These are phyloP conservation scores for Xylariales sp. DNA, from an alignment of 2,329 filamentous ascomycete species.

Conservation along the genomic window DNA sequence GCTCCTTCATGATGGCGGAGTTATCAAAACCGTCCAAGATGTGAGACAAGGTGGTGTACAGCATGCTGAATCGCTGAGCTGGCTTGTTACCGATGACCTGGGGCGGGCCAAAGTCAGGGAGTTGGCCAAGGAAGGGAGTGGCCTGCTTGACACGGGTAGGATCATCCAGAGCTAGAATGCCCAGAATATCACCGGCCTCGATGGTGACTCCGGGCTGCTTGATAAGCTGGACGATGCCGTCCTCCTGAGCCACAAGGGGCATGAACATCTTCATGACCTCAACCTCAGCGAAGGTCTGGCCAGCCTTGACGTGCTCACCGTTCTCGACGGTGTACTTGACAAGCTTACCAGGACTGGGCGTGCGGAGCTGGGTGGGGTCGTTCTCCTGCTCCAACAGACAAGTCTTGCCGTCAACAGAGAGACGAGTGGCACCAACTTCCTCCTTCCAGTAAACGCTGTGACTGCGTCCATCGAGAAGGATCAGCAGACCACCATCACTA, in stretches of 20 bases:
- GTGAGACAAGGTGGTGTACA: constrained; percentile 75
- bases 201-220: constrained; percentile 98
- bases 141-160: constrained; percentile 95
- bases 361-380: constrained; percentile 93
- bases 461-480: constrained; percentile 85
- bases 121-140: constrained; percentile 85
- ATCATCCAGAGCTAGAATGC: constrained; percentile 92
- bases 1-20: constrained; percentile 88
- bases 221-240: constrained; percentile 94
- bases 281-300: constrained; percentile 91
- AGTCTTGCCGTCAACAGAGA: constrained; percentile 97
- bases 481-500: constrained; percentile 87
- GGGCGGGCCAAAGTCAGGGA: constrained; percentile 81
- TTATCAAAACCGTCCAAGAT: constrained; percentile 95
- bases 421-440: constrained; percentile 88
- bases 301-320: constrained; percentile 86
- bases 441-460: constrained; percentile 99
- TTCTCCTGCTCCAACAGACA: constrained; percentile 98
- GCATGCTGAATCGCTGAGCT: constrained; percentile 76
- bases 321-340: constrained; percentile 98
- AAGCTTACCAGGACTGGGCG: constrained; percentile 92
- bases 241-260: constrained; percentile 91
- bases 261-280: constrained; percentile 99
- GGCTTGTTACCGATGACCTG: constrained; percentile 89
- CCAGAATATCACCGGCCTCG: constrained; percentile 96